phyloP scores from a whole-genome alignment of 2,329 filamentous ascomycete genomes.

The Trichoderma afroharzianum region DNA sequence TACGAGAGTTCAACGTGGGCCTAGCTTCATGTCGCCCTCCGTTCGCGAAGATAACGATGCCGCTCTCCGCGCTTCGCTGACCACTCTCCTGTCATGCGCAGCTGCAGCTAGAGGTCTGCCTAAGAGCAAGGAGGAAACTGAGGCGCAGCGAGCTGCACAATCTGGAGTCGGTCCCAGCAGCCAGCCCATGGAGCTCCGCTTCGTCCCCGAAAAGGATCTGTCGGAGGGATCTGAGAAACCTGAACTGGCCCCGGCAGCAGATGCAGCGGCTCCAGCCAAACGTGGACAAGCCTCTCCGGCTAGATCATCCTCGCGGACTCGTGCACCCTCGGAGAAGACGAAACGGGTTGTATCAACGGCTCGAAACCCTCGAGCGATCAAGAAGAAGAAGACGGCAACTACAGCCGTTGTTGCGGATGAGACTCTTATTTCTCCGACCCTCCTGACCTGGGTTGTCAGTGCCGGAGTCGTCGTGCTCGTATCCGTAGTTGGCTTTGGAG shows the following conservation, averaged over 20 bases:
- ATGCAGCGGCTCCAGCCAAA: constrained; percentile 22
- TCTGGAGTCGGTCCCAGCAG: constrained; percentile 43
- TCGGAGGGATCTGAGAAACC: constrained; percentile 35
- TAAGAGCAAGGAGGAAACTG: constrained; percentile 55
- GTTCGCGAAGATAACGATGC: constrained; percentile 89
- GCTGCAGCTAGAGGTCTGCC: constrained; percentile 80
- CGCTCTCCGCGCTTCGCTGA: constrained; percentile 86
- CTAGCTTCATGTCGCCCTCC: constrained; percentile 67
- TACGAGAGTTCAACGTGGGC: constrained; percentile 41
- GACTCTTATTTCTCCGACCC: constrained; percentile 53
- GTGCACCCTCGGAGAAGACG: constrained; percentile 39
- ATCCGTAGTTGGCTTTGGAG: constrained; percentile 65
- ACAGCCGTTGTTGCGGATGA: constrained; percentile 34
- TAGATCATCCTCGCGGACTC: constrained; percentile 28
- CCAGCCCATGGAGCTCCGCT: constrained; percentile 56
- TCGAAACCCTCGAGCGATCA: constrained; percentile 45
- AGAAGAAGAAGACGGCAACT: constrained; percentile 54
- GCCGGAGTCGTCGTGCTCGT: constrained; percentile 66
- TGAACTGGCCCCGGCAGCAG: constrained; percentile 3
- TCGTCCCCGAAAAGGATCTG: constrained; percentile 60
- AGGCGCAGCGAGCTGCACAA: constrained; percentile 32
- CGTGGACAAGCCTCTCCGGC: constrained; percentile 30
- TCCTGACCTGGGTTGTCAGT: constrained; percentile 62
- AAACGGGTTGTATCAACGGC: constrained; percentile 46
- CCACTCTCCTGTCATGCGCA: constrained; percentile 89